Evolutionary conservation across 2,329 filamentous ascomycete genomes (phyloP), one percentile per base, ranked within the genome.

Genomic region (Colletotrichum tropicale): DNA sequence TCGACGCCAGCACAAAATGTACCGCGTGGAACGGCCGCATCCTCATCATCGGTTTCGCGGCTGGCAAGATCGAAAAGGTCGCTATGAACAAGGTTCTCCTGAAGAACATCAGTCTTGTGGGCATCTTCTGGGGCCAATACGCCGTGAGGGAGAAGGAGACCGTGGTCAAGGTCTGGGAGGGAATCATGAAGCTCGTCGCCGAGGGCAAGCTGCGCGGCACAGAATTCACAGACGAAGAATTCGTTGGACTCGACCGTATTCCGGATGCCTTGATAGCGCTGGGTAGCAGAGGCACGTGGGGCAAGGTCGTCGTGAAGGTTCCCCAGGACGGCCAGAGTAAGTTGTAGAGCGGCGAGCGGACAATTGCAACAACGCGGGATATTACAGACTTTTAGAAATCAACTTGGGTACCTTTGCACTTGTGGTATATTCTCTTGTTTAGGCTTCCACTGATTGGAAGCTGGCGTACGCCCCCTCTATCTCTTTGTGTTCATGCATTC

Each of bases 91-190:
- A 96, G 84, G 95, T 98, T 30, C 85, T 98, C 77, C 86, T 98
- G 79, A 98, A 98, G 90, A 98, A 98, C 83, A 96, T 98, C 78
- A 94, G 92, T 77, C 88, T 98, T 15, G 94, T 98, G 2, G 96
- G 96, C 2, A 87, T 98, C 81, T 95, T 98, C 86, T 98, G 96
- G 96, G 96, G 96, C 15, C 92, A 93, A 74, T 98, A 98, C 85
- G 87, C 93, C 2, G 89, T 88, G 60, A 91, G 94, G 78, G 94
- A 98, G 87, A 91, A 89, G 26, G 91, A 93, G 81, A 93, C 89
- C 61, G 91, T 97, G 7, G 88, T 89, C 9, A 84, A 86, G 26
- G 96, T 98, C 1, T 98, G 96, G 96, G 86, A 93, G 66, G 96
- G 94, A 1, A 92, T 98, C 78, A 94, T 95, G 82, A 88, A 92